Evolutionary conservation across 164 flowering plant species (phyloP).

Genomic region (Houttuynia cordata): DNA sequence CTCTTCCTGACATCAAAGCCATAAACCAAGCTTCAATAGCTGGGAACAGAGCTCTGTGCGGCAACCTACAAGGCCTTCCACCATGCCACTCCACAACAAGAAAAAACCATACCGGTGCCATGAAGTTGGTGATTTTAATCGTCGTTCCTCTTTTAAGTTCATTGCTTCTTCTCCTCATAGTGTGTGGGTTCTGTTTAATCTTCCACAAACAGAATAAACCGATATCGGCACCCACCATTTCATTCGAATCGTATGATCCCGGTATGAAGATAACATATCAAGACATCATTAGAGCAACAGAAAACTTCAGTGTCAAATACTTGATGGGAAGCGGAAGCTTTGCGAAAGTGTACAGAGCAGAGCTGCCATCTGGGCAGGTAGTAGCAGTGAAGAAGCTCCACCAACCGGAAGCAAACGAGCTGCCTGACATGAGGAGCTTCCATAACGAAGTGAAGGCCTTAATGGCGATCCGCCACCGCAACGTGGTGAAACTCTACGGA

Average conservation of each 20-base stretch:
- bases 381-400: conserved; percentile 51
- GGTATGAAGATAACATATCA: conserved; percentile 39
- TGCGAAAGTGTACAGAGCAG: conserved; percentile 51
- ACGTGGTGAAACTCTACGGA: conserved; percentile 52
- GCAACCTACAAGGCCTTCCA: conserved; percentile 19
- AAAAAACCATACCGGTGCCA: background rate
- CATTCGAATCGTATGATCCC: conserved; percentile 29
- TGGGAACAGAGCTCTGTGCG: conserved; percentile 31
- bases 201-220: background rate
- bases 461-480: conserved; percentile 52
- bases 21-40: background rate
- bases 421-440: conserved; percentile 18
- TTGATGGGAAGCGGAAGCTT: conserved; percentile 58
- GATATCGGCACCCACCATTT: background rate
- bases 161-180: background rate
- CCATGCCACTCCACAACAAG: background rate
- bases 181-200: conserved; percentile 1
- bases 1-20: conserved; percentile 21
- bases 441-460: conserved; percentile 42
- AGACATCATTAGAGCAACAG: conserved; percentile 39
- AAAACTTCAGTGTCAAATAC: conserved; percentile 30
- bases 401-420: background rate
- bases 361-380: conserved; percentile 25
- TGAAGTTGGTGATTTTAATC: background rate
- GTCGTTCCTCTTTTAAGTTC: background rate